A percentile compares a stretch with the other conserved stretches of the same genome.
Evolutionary conservation across 176 grass and related monocot genomes (phyloP).

Genomic region (Musa beccarii): DNA sequence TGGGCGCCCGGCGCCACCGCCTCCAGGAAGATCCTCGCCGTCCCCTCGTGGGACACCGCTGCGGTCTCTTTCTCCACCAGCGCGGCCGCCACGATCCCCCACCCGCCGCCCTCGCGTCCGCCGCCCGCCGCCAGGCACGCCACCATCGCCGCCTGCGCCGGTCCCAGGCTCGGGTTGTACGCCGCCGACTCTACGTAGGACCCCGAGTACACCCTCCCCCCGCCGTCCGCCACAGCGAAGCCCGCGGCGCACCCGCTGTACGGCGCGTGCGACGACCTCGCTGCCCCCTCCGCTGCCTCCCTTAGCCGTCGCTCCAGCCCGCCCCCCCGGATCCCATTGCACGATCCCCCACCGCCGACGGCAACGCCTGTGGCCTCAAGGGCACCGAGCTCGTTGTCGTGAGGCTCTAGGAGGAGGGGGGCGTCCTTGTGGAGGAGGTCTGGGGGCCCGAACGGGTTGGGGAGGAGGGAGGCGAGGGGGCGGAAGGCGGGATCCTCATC

Average conservation of each 20-base stretch:
- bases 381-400: constrained; percentile 48
- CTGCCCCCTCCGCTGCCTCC: constrained; percentile 44
- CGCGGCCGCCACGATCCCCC: constrained; percentile 53
- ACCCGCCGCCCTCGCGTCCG: neutral
- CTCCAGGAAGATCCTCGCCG: constrained; percentile 61
- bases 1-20: constrained; percentile 51
- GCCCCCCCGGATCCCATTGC: neutral
- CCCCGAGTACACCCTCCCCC: constrained; percentile 58
- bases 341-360: constrained; percentile 7
- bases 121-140: constrained; percentile 29
- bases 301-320: constrained; percentile 5
- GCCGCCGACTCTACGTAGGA: constrained; percentile 65
- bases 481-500: constrained; percentile 43
- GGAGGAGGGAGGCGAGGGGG: constrained; percentile 49
- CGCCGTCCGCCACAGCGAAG: constrained; percentile 58
- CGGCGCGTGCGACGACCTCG: constrained; percentile 53
- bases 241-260: constrained; percentile 75
- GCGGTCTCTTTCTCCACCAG: constrained; percentile 60
- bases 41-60: constrained; percentile 56
- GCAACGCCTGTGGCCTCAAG: neutral
- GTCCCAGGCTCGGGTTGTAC: constrained; percentile 77
- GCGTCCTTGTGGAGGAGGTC: constrained; percentile 54
- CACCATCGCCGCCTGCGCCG: constrained; percentile 70
- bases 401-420: constrained; percentile 70
- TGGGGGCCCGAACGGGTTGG: constrained; percentile 37